Conservation (phyloP, 805 yeast genomes). For the Myxozyma neotropica region DNA sequence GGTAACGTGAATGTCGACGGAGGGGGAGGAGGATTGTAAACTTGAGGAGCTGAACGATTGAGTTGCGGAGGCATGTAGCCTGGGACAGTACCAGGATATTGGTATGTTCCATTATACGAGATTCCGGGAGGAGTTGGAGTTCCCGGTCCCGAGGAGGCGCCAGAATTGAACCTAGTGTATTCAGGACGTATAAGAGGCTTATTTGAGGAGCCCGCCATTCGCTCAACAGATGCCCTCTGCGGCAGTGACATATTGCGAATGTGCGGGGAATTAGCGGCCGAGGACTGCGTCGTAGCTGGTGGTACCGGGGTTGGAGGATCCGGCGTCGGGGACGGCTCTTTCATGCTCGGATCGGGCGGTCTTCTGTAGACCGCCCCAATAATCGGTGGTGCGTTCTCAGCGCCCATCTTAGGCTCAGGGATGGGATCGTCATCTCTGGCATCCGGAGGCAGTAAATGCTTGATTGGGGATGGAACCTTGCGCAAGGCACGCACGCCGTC, state of each 20-base stretch:
- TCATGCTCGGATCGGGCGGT: slow-evolving; percentile 75
- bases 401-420: slow-evolving; percentile 82
- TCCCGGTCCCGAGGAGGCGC: slow-evolving; percentile 20
- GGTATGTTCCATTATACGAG: slow-evolving; percentile 9
- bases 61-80: slow-evolving; percentile 17
- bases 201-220: slow-evolving; percentile 2
- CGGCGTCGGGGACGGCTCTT: slow-evolving; percentile 57
- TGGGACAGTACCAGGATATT: not conserved
- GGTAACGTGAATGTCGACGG: slow-evolving; percentile 44
- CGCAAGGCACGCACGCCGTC: slow-evolving; percentile 77
- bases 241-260: slow-evolving; percentile 18
- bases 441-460: slow-evolving; percentile 71
- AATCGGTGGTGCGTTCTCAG: slow-evolving; percentile 88
- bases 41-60: slow-evolving; percentile 24
- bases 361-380: slow-evolving; percentile 87
- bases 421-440: slow-evolving; percentile 73
- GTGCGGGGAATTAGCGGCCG: slow-evolving; percentile 32
- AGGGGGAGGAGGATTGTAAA: slow-evolving; percentile 41
- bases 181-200: slow-evolving; percentile 19
- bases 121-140: slow-evolving; percentile 19
- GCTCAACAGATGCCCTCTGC: slow-evolving; percentile 16
- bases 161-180: slow-evolving; percentile 13
- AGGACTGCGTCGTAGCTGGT: slow-evolving; percentile 15
- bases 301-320: slow-evolving; percentile 32
- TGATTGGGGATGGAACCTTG: slow-evolving; percentile 82